Evolutionary conservation across 805 yeast species (phyloP).

Genomic region (Saccharomycopsis fodiens): DNA sequence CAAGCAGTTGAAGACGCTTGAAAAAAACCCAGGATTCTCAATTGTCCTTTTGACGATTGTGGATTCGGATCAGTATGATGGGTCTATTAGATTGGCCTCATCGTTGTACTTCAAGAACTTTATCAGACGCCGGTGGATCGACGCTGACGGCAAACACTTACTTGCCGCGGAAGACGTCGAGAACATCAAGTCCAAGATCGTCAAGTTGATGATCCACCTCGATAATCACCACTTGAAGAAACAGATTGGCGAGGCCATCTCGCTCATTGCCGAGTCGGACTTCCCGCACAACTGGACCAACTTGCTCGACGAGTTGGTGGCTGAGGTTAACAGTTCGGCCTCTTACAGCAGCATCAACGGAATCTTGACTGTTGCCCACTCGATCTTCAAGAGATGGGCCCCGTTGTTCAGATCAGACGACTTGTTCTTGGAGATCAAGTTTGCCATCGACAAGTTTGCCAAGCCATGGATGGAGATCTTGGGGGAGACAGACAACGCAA

Average conservation of each 20-base stretch:
- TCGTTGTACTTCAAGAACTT: conserved; percentile 87
- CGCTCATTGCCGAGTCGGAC: conserved; percentile 90
- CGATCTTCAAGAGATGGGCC: conserved; percentile 95
- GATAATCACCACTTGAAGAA: conserved; percentile 67
- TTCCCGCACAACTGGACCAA: conserved; percentile 88
- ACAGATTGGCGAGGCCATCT: conserved; percentile 93
- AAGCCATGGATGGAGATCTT: conserved; percentile 71
- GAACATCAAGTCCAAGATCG: conserved; percentile 66
- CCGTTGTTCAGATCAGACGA: conserved; percentile 89
- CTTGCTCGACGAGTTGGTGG: conserved; percentile 65
- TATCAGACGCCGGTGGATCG: conserved; percentile 79
- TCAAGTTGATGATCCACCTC: conserved; percentile 76
- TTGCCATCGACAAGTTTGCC: conserved; percentile 79
- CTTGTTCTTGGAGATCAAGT: conserved; percentile 75
- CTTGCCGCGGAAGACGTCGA: conserved; percentile 54
- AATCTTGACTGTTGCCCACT: conserved; percentile 85
- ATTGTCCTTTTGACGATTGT: conserved; percentile 69
- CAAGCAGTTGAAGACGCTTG: conserved; percentile 51
- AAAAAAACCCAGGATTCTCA: conserved; percentile 66
- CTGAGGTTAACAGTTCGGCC: conserved; percentile 40
- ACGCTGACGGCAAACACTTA: conserved; percentile 76
- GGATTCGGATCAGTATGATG: conserved; percentile 47
- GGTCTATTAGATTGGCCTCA: conserved; percentile 71
- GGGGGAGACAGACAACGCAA: conserved; percentile 56
- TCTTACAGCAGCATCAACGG: conserved; percentile 75